phyloP scores from a whole-genome alignment of 192 early-diverging fungal genomes.

The Pilaira anomala region DNA sequence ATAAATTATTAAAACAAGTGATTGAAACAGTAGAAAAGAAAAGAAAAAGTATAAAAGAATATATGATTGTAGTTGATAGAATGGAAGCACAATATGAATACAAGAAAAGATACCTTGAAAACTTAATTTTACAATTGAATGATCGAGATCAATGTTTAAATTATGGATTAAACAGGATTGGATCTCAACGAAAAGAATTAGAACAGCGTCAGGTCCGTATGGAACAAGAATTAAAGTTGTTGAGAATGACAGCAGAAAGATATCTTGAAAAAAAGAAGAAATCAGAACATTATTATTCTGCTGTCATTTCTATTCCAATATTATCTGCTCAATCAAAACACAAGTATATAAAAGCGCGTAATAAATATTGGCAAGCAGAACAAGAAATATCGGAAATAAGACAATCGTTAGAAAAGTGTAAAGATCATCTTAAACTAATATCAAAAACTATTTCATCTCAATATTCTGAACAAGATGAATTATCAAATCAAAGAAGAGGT shows the following conservation, averaged over 20 bases:
- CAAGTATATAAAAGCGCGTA: constrained; percentile 1
- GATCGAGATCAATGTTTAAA: neutral
- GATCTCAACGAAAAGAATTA: neutral
- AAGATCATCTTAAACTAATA: neutral
- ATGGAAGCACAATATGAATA: neutral
- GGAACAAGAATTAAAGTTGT: neutral
- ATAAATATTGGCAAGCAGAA: neutral
- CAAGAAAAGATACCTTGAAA: neutral
- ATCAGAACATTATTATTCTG: neutral
- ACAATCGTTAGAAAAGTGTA: neutral
- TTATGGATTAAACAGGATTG: neutral
- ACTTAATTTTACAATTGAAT: neutral
- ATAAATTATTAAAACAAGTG: neutral
- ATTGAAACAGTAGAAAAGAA: constrained; percentile 2
- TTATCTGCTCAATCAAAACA: neutral
- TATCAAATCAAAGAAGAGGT: neutral
- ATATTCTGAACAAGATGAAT: constrained; percentile 3
- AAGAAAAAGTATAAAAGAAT: neutral
- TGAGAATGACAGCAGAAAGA: neutral
- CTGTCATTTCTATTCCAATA: neutral
- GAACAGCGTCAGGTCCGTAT: neutral
- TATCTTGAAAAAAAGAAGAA: neutral
- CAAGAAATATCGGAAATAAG: constrained; percentile 5
- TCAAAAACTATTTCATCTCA: neutral
- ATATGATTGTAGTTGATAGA: neutral